Base-by-base conservation (phyloP, 345 rosid species). In the Pugionium cornutum region DNA sequence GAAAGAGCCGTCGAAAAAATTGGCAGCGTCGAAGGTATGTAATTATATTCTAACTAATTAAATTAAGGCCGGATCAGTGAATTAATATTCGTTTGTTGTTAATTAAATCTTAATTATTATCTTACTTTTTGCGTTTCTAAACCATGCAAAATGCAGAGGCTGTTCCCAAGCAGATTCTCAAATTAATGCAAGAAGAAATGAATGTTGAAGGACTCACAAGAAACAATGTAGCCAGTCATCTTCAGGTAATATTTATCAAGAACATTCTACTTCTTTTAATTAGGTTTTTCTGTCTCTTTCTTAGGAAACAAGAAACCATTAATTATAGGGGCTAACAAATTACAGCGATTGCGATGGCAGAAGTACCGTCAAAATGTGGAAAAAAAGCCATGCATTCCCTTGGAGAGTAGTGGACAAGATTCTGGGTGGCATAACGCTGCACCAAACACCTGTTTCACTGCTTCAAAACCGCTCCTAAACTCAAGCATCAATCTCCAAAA, bases 201-300 rank as follows among this genome's bases (percentile, higher is more conserved):
- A 33, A 59, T 9, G 67, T 66, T 0, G 26, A 33, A 25, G 66
- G 76, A 37, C 62, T 73, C 51, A 43, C 43, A 10, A 51, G 67
- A 51, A 45, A 45, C 43, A 58, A 58, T 26, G 56, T 73, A 4
- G 72, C 67, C 5, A 66, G 72, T 37, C 71, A 73, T 58, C 76
- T 73, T 44, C 72, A 73, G 67, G 76, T 66, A 57, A 9, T 9
- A 26, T 29, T 37, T 9, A 33, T 28, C 30, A 6, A 5, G 29
- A 2, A 7, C 9, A 3, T 1, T 5, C 33, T 27, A 10, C 31
- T 8, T 66, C 30, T 55, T 45, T 26, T 9, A 11, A 27, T 8
- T 62, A 29, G 62, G 42, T 39, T 34, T n/a, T 43, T 52, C 3
- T 32, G 18, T 32, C 4, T 26, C 41, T 53, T 42, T 31, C 62